Base-by-base conservation (phyloP, 2,329 filamentous ascomycete genomes). In the Exophiala spinifera region DNA sequence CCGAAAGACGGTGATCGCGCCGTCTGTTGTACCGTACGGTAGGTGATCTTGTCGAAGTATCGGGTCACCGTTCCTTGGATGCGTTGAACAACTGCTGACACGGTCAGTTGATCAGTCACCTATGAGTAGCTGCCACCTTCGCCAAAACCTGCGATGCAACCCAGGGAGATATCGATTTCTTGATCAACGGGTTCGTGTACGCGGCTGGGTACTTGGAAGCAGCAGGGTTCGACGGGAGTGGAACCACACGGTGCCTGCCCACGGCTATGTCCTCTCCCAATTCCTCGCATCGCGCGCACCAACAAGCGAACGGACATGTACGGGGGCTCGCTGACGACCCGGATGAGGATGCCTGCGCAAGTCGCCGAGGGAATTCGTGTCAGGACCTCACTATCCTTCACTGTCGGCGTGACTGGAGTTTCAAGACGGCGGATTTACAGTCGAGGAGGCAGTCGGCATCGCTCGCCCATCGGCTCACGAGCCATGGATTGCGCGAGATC, bases 311-410 rank as follows among this genome's bases (percentile, higher is more conserved):
- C 79, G 17, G 84, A 87, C 67, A 63, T 76, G 49, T 88, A 87
- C 67, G 84, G 85, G 49, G 85, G 85, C 54, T 76, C 74, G 66
- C 83, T 86, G 61, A 79, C 83, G 64, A 87, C 87, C 72, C 79
- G 85, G 57, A 79, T 73, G 14, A 78, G 84, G 15, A 65, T 87
- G 31, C 71, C 84, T 39, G 62, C 77, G 5, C 81, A 86, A 62
- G 70, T 82, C 40, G 73, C 80, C 50, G 65, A 74, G 49, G 56
- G 57, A 19, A 66, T 67, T 34, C 60, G 63, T 28, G 36, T 56
- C 44, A 48, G 60, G 10, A 25, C 64, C 10, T 56, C 63, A 14
- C 20, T 46, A 6, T 50, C 47, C 20, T 78, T 81, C 61, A 68
- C 76, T 45, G 59, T 83, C 10, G 73, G 76, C 45, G 80, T 84